phyloP scores from a whole-genome alignment of 1,139 yeast species.

The Meyerozyma smithsonii region DNA sequence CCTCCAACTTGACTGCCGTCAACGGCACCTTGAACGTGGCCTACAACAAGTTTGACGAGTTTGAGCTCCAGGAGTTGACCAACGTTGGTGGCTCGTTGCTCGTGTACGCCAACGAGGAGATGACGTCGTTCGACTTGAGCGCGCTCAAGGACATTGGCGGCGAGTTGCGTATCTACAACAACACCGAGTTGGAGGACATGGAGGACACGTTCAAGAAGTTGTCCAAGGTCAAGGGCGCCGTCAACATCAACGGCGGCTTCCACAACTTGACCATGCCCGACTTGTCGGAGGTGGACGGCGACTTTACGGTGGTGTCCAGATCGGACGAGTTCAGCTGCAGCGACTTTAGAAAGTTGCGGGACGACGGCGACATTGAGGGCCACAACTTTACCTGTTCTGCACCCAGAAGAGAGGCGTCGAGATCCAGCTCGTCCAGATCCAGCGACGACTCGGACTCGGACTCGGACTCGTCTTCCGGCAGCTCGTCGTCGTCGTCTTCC shows the following conservation, averaged over 20 bases:
- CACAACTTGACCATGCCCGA: constrained; percentile 35
- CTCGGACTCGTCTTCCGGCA: constrained; percentile 10
- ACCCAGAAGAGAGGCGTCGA: constrained; percentile 18
- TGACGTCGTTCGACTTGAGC: constrained; percentile 25
- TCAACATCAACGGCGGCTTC: constrained; percentile 35
- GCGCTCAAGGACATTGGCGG: constrained; percentile 37
- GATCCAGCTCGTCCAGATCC: constrained; percentile 9
- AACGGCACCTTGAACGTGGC: constrained; percentile 40
- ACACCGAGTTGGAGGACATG: constrained; percentile 36
- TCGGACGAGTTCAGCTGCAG: constrained; percentile 37
- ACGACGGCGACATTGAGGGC: constrained; percentile 35
- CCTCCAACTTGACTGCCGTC: constrained; percentile 32
- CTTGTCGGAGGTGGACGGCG: constrained; percentile 41
- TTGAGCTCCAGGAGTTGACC: constrained; percentile 27
- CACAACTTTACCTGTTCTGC: constrained; percentile 43
- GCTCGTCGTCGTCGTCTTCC: constrained; percentile 12
- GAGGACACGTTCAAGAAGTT: constrained; percentile 26
- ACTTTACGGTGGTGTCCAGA: constrained; percentile 34
- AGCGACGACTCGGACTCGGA: constrained; percentile 13
- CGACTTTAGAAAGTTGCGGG: constrained; percentile 29
- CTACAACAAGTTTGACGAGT: constrained; percentile 34
- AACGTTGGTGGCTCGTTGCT: constrained; percentile 39
- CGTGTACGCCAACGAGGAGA: constrained; percentile 41
- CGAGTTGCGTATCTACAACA: constrained; percentile 40
- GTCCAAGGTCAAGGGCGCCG: constrained; percentile 39